phyloP scores from a whole-genome alignment of 2,329 filamentous ascomycete genomes.

The Passalora sequoiae region DNA sequence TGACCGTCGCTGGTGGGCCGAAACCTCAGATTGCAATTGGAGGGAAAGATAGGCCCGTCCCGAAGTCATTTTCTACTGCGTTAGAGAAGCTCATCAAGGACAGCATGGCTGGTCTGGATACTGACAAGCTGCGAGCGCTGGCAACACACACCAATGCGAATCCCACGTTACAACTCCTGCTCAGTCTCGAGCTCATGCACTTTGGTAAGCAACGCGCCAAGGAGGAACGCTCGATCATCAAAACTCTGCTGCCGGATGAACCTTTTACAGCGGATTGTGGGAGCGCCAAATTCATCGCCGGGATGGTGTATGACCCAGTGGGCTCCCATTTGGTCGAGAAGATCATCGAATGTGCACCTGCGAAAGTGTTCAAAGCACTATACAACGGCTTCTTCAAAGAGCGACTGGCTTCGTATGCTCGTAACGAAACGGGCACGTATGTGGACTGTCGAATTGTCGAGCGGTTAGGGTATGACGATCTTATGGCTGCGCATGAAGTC shows the following conservation, averaged over 20 bases:
- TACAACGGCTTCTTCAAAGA: slow-evolving; percentile 75
- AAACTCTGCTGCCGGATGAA: slow-evolving; percentile 72
- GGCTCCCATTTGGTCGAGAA: slow-evolving; percentile 87
- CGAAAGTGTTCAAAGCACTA: slow-evolving; percentile 84
- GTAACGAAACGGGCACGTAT: slow-evolving; percentile 87
- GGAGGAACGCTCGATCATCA: slow-evolving; percentile 64
- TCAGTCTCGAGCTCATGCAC: slow-evolving; percentile 77
- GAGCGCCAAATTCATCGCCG: slow-evolving; percentile 74
- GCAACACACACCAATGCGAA: slow-evolving; percentile 88
- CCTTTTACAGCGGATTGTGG: slow-evolving; percentile 68
- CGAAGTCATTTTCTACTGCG: slow-evolving; percentile 69
- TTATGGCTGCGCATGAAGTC: slow-evolving; percentile 65
- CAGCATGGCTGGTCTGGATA: slow-evolving; percentile 68
- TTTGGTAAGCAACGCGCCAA: slow-evolving; percentile 63
- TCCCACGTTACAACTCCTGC: slow-evolving; percentile 81
- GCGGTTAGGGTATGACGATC: slow-evolving; percentile 78
- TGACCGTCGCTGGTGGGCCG: slow-evolving; percentile 55
- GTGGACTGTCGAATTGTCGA: slow-evolving; percentile 78
- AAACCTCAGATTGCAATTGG: slow-evolving; percentile 45
- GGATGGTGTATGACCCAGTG: slow-evolving; percentile 81
- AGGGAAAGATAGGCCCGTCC: slow-evolving; percentile 53
- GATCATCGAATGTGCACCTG: slow-evolving; percentile 72
- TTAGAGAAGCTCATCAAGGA: slow-evolving; percentile 77
- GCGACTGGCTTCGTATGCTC: slow-evolving; percentile 71
- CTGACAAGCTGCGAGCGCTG: slow-evolving; percentile 73